Conservation (phyloP, 805 yeast genomes). For the Kodamaea fukazawae region DNA sequence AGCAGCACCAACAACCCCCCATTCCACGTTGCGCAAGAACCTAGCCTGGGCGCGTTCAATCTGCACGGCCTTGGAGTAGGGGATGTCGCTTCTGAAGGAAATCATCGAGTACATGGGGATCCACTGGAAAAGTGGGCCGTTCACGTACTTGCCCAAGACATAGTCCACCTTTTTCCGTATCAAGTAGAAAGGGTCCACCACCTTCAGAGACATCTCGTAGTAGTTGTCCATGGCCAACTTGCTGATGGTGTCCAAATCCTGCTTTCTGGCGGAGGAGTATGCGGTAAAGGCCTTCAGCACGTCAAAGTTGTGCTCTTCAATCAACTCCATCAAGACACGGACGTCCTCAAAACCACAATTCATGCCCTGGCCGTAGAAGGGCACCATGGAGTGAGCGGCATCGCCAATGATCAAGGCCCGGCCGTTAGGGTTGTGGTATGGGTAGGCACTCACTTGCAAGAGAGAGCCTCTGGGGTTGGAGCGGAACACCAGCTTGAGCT, state of each 20-base stretch:
- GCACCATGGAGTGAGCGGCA: conserved; percentile 96
- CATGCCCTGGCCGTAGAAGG: conserved; percentile 98
- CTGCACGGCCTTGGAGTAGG: conserved; percentile 65
- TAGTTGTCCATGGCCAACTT: conserved; percentile 79
- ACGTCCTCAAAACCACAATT: conserved; percentile 95
- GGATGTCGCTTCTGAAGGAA: conserved; percentile 79
- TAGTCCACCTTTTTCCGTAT: conserved; percentile 69
- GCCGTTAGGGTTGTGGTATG: conserved; percentile 62
- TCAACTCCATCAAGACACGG: conserved; percentile 54
- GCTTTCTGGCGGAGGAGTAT: conserved; percentile 55
- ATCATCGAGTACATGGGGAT: conserved; percentile 90
- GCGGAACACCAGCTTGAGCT: conserved; percentile 48
- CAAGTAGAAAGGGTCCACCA: conserved; percentile 57
- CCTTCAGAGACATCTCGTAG: conserved; percentile 83
- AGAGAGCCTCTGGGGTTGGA: conserved; percentile 75
- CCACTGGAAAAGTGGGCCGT: conserved; percentile 54
- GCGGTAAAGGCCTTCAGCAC: conserved; percentile 49
- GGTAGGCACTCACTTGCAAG: conserved; percentile 65
- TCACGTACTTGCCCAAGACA: conserved; percentile 54
- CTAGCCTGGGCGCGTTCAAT: conserved; percentile 53
- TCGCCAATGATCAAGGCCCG: conserved; percentile 77
- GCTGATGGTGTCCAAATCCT: conserved; percentile 72
- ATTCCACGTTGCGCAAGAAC: conserved; percentile 40
- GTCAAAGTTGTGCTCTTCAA: conserved; percentile 38
- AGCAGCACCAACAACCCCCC: conserved; percentile 13